Conservation (phyloP, 768 basidiomycete species). For the Botryobasidium botryosum region DNA sequence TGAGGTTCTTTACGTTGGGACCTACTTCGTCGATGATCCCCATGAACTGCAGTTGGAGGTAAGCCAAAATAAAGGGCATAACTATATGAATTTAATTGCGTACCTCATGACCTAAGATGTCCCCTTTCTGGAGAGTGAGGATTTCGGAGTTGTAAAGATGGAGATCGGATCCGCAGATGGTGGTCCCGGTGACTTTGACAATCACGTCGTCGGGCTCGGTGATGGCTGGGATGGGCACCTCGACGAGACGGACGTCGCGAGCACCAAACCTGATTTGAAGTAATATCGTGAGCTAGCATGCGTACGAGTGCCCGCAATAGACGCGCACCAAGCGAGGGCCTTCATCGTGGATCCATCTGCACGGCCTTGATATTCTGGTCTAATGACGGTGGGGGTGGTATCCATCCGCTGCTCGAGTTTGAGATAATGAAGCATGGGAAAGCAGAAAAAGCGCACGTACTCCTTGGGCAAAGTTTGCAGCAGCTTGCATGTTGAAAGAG, state of each 20-base stretch:
- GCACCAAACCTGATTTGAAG: too few relatives aligned
- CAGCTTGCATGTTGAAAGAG: slow-evolving; percentile 14
- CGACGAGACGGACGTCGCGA: slow-evolving; percentile 27
- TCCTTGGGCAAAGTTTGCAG: slow-evolving; percentile 12
- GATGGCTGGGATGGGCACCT: slow-evolving; percentile 38
- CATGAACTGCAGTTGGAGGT: slow-evolving; percentile 31
- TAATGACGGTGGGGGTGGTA: slow-evolving; percentile 12
- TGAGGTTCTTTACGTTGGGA: slow-evolving; percentile 40
- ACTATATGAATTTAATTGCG: slow-evolving; percentile 1
- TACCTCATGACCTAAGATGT: slow-evolving; percentile 60
- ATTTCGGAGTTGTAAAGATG: slow-evolving; percentile 42
- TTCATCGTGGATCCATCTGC: slow-evolving; percentile 43
- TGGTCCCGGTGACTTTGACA: slow-evolving; percentile 57
- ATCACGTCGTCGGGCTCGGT: slow-evolving; percentile 63
- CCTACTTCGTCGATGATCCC: slow-evolving; percentile 52
- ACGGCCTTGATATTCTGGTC: slow-evolving; percentile 28
- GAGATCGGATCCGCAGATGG: slow-evolving; percentile 43
- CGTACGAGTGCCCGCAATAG: too few relatives aligned
- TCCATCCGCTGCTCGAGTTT: slow-evolving; percentile 9
- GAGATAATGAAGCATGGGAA: not conserved
- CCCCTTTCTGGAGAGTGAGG: slow-evolving; percentile 47
- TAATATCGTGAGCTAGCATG: too few relatives aligned
- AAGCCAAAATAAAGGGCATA: not conserved
- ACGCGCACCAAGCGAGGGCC: slow-evolving; percentile 54
- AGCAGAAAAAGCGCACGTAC: slow-evolving; percentile 2